A percentile compares a stretch with the other conserved stretches of the same genome.
Evolutionary conservation across 2,329 filamentous ascomycete genomes (phyloP).

Genomic region (Aspergillus terreus): DNA sequence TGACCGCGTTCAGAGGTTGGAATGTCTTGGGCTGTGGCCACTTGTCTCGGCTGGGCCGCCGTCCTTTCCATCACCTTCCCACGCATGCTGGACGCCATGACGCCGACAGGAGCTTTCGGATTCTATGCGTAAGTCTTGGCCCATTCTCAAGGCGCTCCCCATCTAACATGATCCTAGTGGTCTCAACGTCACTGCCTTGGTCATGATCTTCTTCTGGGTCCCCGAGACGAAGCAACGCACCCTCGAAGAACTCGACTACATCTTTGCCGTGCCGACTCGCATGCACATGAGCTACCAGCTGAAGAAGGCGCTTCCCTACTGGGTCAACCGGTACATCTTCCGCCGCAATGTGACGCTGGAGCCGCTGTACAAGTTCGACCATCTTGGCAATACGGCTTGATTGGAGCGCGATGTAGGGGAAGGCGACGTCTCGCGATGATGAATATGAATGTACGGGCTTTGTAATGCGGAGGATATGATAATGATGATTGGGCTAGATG

Average conservation of each 20-base stretch:
- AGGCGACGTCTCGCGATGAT: too few relatives aligned
- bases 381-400: slow-evolving; percentile 7
- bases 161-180: slow-evolving; percentile 29
- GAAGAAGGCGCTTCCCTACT: slow-evolving; percentile 57
- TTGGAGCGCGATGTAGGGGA: too few relatives aligned
- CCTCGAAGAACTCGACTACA: slow-evolving; percentile 55
- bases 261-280: slow-evolving; percentile 57
- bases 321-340: slow-evolving; percentile 57
- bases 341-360: slow-evolving; percentile 45
- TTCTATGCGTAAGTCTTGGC: slow-evolving; percentile 51
- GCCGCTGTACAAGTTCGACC: slow-evolving; percentile 51
- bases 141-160: background rate
- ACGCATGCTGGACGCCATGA: slow-evolving; percentile 46
- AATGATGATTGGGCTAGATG: background rate
- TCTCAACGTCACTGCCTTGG: slow-evolving; percentile 57
- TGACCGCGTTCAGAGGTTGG: slow-evolving; percentile 40
- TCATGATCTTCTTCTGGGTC: slow-evolving; percentile 62
- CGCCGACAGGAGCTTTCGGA: slow-evolving; percentile 54
- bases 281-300: slow-evolving; percentile 57
- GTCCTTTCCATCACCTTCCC: slow-evolving; percentile 51
- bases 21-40: slow-evolving; percentile 44
- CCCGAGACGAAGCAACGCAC: slow-evolving; percentile 57
- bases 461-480: background rate
- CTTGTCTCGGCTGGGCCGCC: slow-evolving; percentile 47
- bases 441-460: slow-evolving; percentile 3